These are phyloP conservation scores for Pseudogymnoascus sp. DNA, from an alignment of 2,329 filamentous ascomycete species.

Conservation along the genomic window DNA sequence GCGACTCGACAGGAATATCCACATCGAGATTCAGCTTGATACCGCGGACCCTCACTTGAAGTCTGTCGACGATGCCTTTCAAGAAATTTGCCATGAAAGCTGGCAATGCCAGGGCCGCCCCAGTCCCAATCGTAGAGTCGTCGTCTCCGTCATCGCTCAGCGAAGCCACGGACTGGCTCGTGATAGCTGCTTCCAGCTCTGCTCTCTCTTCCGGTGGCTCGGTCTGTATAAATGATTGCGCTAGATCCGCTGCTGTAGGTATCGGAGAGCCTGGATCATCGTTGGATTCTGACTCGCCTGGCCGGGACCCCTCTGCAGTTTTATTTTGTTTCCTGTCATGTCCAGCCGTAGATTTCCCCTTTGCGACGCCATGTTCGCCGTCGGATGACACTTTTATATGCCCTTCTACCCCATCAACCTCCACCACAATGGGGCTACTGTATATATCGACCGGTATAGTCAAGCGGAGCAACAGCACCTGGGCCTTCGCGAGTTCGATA, in stretches of 20 bases:
- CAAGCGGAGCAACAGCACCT: conserved; percentile 67
- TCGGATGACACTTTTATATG: conserved; percentile 47
- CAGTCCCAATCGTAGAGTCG: conserved; percentile 58
- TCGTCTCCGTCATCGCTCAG: conserved; percentile 59
- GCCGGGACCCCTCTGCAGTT: background rate
- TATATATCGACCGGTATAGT: conserved; percentile 86
- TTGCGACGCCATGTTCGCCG: conserved; percentile 16
- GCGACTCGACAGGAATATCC: conserved; percentile 43
- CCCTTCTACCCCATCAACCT: conserved; percentile 75
- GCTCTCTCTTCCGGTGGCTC: conserved; percentile 59
- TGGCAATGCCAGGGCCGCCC: conserved; percentile 61
- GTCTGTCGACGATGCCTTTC: conserved; percentile 65
- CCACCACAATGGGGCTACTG: conserved; percentile 72
- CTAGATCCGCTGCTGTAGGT: conserved; percentile 65
- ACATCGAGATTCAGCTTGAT: conserved; percentile 62
- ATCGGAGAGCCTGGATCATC: conserved; percentile 36
- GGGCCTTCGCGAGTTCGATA: conserved; percentile 66
- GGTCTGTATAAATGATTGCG: conserved; percentile 70
- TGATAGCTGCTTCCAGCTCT: conserved; percentile 62
- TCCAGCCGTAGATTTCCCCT: conserved; percentile 30
- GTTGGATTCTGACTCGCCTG: background rate
- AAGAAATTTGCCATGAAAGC: conserved; percentile 64
- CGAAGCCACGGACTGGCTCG: conserved; percentile 54
- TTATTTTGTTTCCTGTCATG: conserved; percentile 24
- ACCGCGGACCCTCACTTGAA: conserved; percentile 58